phyloP scores from a whole-genome alignment of 2,329 filamentous ascomycete species.

The Aurifilum marmelostoma region DNA sequence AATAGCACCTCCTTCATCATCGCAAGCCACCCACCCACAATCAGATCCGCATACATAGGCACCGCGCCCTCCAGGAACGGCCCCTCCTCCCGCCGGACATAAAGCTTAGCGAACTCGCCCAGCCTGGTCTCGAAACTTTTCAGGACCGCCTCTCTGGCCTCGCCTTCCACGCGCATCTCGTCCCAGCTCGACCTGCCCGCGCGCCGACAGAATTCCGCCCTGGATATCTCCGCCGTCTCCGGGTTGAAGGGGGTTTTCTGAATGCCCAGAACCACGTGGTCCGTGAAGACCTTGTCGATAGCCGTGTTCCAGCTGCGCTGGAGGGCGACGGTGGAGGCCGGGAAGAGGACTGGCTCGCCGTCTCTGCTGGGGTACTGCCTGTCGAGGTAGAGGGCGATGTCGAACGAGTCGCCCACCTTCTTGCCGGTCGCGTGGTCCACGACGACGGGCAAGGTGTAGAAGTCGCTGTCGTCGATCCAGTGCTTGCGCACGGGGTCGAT shows the following conservation, averaged over 20 bases:
- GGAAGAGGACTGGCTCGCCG: slow-evolving; percentile 30
- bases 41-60: slow-evolving; percentile 58
- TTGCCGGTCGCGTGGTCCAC: slow-evolving; percentile 25
- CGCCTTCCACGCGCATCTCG: slow-evolving; percentile 43
- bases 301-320: slow-evolving; percentile 51
- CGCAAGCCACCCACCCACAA: slow-evolving; percentile 59
- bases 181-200: slow-evolving; percentile 50
- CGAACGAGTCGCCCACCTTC: slow-evolving; percentile 64
- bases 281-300: slow-evolving; percentile 58
- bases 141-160: slow-evolving; percentile 44
- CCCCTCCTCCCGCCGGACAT: slow-evolving; percentile 41
- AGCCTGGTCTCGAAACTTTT: slow-evolving; percentile 46
- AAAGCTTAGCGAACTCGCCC: slow-evolving; percentile 47
- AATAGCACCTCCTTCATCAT: slow-evolving; percentile 48
- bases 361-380: slow-evolving; percentile 47
- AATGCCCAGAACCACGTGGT: slow-evolving; percentile 45
- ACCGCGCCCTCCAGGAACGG: slow-evolving; percentile 52
- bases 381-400: slow-evolving; percentile 65
- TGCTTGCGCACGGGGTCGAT: slow-evolving; percentile 56
- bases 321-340: neutral
- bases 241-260: slow-evolving; percentile 55
- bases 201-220: slow-evolving; percentile 53
- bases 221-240: slow-evolving; percentile 45
- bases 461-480: slow-evolving; percentile 54
- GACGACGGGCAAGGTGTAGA: slow-evolving; percentile 20